These are phyloP conservation scores for Didymella keratinophila DNA, from an alignment of 2,329 filamentous ascomycete genomes.

Conservation along the genomic window DNA sequence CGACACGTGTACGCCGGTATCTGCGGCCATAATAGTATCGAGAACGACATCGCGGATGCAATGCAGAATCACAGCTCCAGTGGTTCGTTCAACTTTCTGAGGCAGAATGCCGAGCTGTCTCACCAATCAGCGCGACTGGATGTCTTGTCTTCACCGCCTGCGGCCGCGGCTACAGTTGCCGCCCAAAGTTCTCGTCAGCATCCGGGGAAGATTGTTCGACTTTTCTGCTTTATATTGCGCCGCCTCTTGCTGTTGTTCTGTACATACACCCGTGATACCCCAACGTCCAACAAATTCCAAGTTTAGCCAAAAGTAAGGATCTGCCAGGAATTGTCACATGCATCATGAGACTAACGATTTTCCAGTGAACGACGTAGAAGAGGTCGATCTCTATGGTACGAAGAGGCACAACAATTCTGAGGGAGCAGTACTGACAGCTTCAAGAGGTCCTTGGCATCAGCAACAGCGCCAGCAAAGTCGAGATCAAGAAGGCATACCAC, in stretches of 20 bases:
- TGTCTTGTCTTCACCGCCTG: slow-evolving; percentile 19
- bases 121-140: slow-evolving; percentile 23
- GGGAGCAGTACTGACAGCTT: slow-evolving; percentile 4
- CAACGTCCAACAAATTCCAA: too few species aligned
- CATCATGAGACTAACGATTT: neutral
- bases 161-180: slow-evolving; percentile 18
- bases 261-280: slow-evolving; percentile 10
- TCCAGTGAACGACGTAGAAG: slow-evolving; percentile 50
- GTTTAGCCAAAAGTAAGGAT: slow-evolving; percentile 4
- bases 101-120: slow-evolving; percentile 19
- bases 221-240: slow-evolving; percentile 9
- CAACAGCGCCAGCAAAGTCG: slow-evolving; percentile 73
- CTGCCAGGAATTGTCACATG: neutral
- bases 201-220: slow-evolving; percentile 15
- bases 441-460: slow-evolving; percentile 81
- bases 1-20: slow-evolving; percentile 38
- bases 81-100: slow-evolving; percentile 18
- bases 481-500: slow-evolving; percentile 95
- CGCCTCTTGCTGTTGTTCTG: slow-evolving; percentile 1
- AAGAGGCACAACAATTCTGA: neutral
- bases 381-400: slow-evolving; percentile 66
- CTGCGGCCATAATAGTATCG: slow-evolving; percentile 32
- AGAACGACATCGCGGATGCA: slow-evolving; percentile 32
- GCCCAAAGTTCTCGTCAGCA: slow-evolving; percentile 13
- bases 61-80: neutral